Conservation (phyloP, 2,329 filamentous ascomycete genomes). For the Onygena corvina region DNA sequence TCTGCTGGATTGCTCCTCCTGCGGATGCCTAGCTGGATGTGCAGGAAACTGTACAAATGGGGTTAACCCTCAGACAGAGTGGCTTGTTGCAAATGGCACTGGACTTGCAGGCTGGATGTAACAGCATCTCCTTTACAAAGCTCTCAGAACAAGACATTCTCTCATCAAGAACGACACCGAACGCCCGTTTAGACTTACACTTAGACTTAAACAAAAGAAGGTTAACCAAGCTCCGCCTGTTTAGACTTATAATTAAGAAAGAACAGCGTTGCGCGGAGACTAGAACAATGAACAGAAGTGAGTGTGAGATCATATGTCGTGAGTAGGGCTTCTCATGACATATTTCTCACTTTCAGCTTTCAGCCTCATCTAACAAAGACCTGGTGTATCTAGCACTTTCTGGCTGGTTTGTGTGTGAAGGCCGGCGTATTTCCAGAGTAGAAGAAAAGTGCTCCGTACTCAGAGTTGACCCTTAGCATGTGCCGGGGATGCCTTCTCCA, state of each 20-base stretch:
- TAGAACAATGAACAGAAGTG: neutral
- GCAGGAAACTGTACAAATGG: neutral
- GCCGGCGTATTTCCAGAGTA: too few species aligned
- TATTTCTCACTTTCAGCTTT: neutral
- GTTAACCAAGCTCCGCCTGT: neutral
- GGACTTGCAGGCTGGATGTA: neutral
- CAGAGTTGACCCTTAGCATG: too few species aligned
- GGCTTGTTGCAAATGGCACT: neutral
- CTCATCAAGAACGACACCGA: neutral
- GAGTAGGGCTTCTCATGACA: neutral
- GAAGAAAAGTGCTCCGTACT: too few species aligned
- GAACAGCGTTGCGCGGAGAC: neutral
- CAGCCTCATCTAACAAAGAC: too few species aligned
- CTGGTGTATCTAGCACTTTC: too few species aligned
- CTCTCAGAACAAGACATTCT: neutral
- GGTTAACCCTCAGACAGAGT: neutral
- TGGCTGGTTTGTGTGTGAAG: too few species aligned
- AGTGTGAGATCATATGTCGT: neutral
- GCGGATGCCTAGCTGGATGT: neutral
- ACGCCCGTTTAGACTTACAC: neutral
- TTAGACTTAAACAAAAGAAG: constrained; percentile 4
- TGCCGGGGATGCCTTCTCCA: too few species aligned
- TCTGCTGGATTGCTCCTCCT: neutral
- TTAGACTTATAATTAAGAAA: constrained; percentile 2
- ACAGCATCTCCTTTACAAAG: neutral